Conservation (phyloP, 2,329 filamentous ascomycete genomes). For the Sclerotinia sclerotiorum region DNA sequence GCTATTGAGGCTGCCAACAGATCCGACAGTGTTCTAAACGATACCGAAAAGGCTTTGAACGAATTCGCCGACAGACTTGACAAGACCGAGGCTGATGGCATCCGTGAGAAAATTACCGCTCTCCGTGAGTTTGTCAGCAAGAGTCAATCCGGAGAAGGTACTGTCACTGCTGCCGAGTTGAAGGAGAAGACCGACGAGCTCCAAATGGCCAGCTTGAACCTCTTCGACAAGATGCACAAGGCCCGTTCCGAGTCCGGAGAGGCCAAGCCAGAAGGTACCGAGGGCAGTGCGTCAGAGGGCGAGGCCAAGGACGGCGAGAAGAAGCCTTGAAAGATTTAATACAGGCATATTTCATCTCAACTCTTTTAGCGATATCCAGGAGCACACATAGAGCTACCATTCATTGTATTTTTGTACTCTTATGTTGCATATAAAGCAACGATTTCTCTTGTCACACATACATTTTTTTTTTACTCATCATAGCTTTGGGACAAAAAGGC, state of each 20-base stretch:
- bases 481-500: slow-evolving; percentile 40
- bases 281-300: slow-evolving; percentile 50
- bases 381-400: slow-evolving; percentile 40
- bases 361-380: slow-evolving; percentile 37
- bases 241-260: slow-evolving; percentile 69
- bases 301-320: slow-evolving; percentile 71
- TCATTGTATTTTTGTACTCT: slow-evolving; percentile 41
- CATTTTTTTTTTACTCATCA: slow-evolving; percentile 36
- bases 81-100: slow-evolving; percentile 90
- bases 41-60: slow-evolving; percentile 97
- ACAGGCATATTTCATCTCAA: slow-evolving; percentile 31
- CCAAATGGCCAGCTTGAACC: slow-evolving; percentile 89
- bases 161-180: slow-evolving; percentile 83
- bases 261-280: slow-evolving; percentile 49
- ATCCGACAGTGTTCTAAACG: slow-evolving; percentile 92
- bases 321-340: slow-evolving; percentile 56
- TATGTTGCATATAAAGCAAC: slow-evolving; percentile 40
- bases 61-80: slow-evolving; percentile 95
- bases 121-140: slow-evolving; percentile 90
- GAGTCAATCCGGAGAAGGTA: slow-evolving; percentile 90
- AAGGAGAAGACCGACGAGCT: slow-evolving; percentile 99
- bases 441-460: slow-evolving; percentile 40
- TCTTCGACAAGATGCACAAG: slow-evolving; percentile 99
- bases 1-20: slow-evolving; percentile 97
- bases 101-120: slow-evolving; percentile 86